A percentile compares a stretch with the other conserved stretches of the same genome.
phyloP scores from a whole-genome alignment of 1,284 basidiomycete genomes.

The Polyporus tsugae region DNA sequence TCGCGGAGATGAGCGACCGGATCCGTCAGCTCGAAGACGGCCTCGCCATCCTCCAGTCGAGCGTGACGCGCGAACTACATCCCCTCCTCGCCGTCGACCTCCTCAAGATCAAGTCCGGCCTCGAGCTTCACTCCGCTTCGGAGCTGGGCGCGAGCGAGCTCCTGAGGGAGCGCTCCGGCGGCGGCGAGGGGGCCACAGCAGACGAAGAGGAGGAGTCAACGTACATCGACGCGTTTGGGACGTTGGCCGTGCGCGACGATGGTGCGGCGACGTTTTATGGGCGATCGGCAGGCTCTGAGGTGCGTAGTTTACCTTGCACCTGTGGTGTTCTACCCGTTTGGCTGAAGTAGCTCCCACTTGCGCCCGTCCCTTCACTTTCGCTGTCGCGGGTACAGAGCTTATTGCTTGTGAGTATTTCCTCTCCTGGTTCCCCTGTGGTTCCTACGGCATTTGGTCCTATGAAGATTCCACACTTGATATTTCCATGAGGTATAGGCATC shows the following conservation, averaged over 20 bases:
- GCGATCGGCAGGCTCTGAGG: conserved; percentile 66
- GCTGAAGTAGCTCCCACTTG: too few species aligned
- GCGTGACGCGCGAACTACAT: conserved; percentile 56
- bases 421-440: background rate
- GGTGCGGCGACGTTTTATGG: conserved; percentile 74
- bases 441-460: background rate
- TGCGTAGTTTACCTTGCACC: too few species aligned
- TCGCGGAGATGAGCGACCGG: conserved; percentile 75
- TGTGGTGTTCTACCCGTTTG: too few species aligned
- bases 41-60: conserved; percentile 56
- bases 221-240: conserved; percentile 54
- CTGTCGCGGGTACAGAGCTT: too few species aligned
- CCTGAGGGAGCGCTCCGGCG: conserved; percentile 6
- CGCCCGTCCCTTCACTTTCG: too few species aligned
- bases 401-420: too few species aligned
- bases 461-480: background rate
- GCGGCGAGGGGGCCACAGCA: conserved; percentile 20
- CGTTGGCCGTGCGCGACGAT: conserved; percentile 65
- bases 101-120: conserved; percentile 64
- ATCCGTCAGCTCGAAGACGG: conserved; percentile 80
- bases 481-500: too few species aligned
- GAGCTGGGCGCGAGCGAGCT: conserved; percentile 13
- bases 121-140: conserved; percentile 40
- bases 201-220: conserved; percentile 33
- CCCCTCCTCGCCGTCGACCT: conserved; percentile 67